phyloP scores from a whole-genome alignment of 148 eudicot genomes.

The Talinum fruticosum region DNA sequence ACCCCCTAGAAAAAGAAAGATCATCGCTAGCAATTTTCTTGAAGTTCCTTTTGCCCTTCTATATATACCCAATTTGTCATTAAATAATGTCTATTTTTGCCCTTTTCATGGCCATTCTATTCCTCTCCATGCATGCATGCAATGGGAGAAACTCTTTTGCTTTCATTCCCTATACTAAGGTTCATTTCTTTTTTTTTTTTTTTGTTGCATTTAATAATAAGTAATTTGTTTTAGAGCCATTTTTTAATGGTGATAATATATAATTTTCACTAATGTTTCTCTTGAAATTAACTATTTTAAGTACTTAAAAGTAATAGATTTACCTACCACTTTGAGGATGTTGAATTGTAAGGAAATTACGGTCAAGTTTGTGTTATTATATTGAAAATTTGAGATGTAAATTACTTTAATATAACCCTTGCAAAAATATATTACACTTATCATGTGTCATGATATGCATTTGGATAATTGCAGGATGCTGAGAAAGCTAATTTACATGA shows the following conservation, averaged over 20 bases:
- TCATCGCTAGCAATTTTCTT: neutral
- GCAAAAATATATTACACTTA: too few relatives aligned
- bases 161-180: conserved; percentile 22
- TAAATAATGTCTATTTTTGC: conserved; percentile 3
- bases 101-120: conserved; percentile 20
- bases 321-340: too few relatives aligned
- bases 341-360: too few relatives aligned
- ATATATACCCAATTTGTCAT: neutral
- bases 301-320: too few relatives aligned
- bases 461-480: conserved; percentile 12
- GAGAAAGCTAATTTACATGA: conserved; percentile 16
- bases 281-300: too few relatives aligned
- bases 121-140: conserved; percentile 45
- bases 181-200: neutral
- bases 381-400: too few relatives aligned
- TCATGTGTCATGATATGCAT: neutral
- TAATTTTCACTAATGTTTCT: too few relatives aligned
- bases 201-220: too few relatives aligned
- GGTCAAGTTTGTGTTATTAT: too few relatives aligned
- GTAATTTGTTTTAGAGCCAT: too few relatives aligned
- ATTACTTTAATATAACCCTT: too few relatives aligned
- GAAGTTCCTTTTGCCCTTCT: neutral
- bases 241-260: too few relatives aligned
- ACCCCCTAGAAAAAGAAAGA: neutral
- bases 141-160: conserved; percentile 26